Evolutionary conservation across 176 grass and related monocot species (phyloP), one percentile per base, ranked within the genome.

Genomic region (Phoenix dactylifera): DNA sequence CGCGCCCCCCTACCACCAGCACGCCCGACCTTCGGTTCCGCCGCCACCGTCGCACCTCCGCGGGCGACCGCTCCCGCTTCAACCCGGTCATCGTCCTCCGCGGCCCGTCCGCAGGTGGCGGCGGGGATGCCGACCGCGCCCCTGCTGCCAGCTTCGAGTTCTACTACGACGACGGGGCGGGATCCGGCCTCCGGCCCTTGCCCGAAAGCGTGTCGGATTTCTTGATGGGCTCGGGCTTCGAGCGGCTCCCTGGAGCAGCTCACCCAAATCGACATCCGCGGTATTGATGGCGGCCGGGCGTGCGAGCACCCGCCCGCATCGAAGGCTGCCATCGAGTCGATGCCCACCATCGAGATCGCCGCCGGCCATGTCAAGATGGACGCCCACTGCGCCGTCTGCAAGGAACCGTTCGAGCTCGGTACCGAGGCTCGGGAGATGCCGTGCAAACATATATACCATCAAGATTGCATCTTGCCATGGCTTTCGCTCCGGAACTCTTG

Each of bases 81-180:
- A 89, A 89, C 52, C 86, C 86, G 51, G 81, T 89, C 52, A 89
- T 89, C 77, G 86, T 84, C 29, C 86, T 89, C n/a, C 86, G 86
- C 24, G 73, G 77, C 29, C 62, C 83, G 0, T 59, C 81, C 0
- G 77, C 39, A 1, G 29, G 54, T 10, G 19, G 28, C 18, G 66
- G 24, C 10, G 17, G 54, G 5, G 66, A 48, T 28, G 26, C 54
- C 19, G 66, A 69, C 57, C 66, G 30, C 5, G 54, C 18, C 30
- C 15, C 30, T 18, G 15, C 7, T 10, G 35, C n/a, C 19, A 69
- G 81, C 0, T 89, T 89, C 70, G 86, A 89, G 74, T 70, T 89
- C 70, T 89, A 78, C 74, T 89, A 89, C 70, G 86, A 89, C 50
- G 86, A 81, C 53, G 86, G 86, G 17, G 72, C 86, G 3, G 86